phyloP scores from a whole-genome alignment of 805 yeast genomes.

The Kodamaea kaohsiungensis region DNA sequence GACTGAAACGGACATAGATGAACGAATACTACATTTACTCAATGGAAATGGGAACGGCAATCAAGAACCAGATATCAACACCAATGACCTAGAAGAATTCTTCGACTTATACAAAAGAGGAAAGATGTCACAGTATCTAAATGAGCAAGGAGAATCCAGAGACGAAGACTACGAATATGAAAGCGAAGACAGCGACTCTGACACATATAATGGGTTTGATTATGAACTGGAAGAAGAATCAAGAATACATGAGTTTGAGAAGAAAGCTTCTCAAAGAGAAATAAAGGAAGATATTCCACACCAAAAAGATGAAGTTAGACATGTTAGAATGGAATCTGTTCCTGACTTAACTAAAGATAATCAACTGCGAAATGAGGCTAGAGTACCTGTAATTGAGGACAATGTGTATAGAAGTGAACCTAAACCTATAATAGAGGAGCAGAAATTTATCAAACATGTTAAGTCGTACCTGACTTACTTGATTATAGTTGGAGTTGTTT shows the following conservation, averaged over 20 bases:
- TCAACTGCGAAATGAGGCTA: no score
- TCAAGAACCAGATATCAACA: not conserved
- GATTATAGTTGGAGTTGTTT: not conserved
- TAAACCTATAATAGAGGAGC: no score
- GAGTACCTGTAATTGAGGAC: no score
- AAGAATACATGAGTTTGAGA: not conserved
- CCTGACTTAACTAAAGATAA: no score
- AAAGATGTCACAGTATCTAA: conserved; percentile 3
- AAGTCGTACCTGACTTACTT: no score
- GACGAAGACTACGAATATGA: not conserved
- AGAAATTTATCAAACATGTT: no score
- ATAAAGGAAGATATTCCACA: not conserved
- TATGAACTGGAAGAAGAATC: conserved; percentile 8
- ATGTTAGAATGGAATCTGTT: not conserved
- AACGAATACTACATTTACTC: conserved; percentile 17
- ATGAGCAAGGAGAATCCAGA: conserved; percentile 4
- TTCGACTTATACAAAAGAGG: conserved; percentile 13
- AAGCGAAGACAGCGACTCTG: conserved; percentile 4
- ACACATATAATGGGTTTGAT: conserved; percentile 14
- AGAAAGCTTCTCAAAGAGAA: conserved; percentile 1
- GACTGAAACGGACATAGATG: conserved; percentile 17
- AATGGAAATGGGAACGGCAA: not conserved
- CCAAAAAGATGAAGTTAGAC: not conserved
- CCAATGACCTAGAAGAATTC: conserved; percentile 10
- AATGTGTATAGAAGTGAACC: not conserved